A percentile compares a stretch with the other conserved stretches of the same genome.
These are phyloP conservation scores for Casuarina equisetifolia DNA, from an alignment of 306 rosid genomes.

Conservation along the genomic window DNA sequence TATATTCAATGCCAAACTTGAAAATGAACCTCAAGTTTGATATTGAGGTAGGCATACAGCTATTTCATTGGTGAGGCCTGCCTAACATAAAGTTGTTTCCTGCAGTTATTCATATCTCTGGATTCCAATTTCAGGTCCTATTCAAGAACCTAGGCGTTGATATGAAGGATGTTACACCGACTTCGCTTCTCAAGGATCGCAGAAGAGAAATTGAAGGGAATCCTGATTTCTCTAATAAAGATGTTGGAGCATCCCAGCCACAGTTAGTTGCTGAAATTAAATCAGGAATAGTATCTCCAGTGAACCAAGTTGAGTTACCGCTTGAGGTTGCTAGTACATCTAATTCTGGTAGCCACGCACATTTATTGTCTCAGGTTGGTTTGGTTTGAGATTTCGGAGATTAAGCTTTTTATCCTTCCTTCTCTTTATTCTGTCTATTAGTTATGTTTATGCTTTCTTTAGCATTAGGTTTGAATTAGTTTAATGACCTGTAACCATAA, in stretches of 20 bases:
- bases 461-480: slow-evolving; percentile 9
- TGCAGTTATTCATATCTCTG: slow-evolving; percentile 8
- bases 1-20: slow-evolving; percentile 98
- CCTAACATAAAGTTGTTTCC: neutral
- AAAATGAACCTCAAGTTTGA: slow-evolving; percentile 99
- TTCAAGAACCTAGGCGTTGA: slow-evolving; percentile 86
- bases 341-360: slow-evolving; percentile 72
- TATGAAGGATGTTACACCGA: slow-evolving; percentile 92
- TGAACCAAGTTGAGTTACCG: slow-evolving; percentile 82
- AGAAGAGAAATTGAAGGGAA: slow-evolving; percentile 96
- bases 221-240: slow-evolving; percentile 99
- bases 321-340: slow-evolving; percentile 71
- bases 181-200: slow-evolving; percentile 87
- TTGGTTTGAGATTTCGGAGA: slow-evolving; percentile 2
- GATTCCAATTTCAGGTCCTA: slow-evolving; percentile 61
- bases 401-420: neutral
- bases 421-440: neutral
- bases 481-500: neutral
- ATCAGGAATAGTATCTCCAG: slow-evolving; percentile 65
- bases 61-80: slow-evolving; percentile 16
- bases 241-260: slow-evolving; percentile 77
- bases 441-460: slow-evolving; percentile 5
- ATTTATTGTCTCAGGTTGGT: slow-evolving; percentile 80
- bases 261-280: slow-evolving; percentile 76
- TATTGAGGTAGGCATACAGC: slow-evolving; percentile 63